Evolutionary conservation across 2,329 filamentous ascomycete species (phyloP), one percentile per base, ranked within the genome.

Genomic region (Fusarium ambrosium): DNA sequence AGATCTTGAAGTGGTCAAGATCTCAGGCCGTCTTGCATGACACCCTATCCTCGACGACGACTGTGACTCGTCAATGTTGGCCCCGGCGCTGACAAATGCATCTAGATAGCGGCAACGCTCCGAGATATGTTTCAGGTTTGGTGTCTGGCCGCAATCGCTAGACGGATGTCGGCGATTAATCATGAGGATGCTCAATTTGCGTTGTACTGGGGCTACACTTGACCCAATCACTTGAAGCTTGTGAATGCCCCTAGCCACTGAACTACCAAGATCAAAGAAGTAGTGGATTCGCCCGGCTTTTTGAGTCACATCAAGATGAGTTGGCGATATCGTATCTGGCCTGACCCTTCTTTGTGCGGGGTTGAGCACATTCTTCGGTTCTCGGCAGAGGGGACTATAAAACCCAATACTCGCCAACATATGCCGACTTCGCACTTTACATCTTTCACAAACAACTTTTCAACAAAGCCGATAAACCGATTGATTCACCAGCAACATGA

Each of bases 321-420:
- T 32, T 53, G 16, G 48, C 48, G 48, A 53, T 53, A 32, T 53
- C 16, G 14, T 32, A 20, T 32, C 24, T 53, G 18, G 48, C 10
- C 11, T 53, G 48, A 53, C 27, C 8, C 16, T 53, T 32, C 6
- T 29, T 14, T 53, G 48, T 53, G 48, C 48, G 48, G 48, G 48
- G 48, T 53, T 53, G 48, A 53, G 48, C 48, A 53, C 24, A 53
- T 53, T 53, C 48, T 53, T 53, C 48, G 48, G 48, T 14, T 53
- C 24, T 53, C 48, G 48, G 48, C 2, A 53, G 24, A 29, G 22
- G 48, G 20, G 48, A 24, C 24, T n/a, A 53, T 53, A 53, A 53
- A 48, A 48, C 43, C 43, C 43, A 48, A 32, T n/a, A 53, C 48
- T 10, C n/a, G 48, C 18, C 48, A 53, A 53, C 18, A 53, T 7